Conservation (phyloP, 2,329 filamentous ascomycete species). For the Aschersonia sp. region DNA sequence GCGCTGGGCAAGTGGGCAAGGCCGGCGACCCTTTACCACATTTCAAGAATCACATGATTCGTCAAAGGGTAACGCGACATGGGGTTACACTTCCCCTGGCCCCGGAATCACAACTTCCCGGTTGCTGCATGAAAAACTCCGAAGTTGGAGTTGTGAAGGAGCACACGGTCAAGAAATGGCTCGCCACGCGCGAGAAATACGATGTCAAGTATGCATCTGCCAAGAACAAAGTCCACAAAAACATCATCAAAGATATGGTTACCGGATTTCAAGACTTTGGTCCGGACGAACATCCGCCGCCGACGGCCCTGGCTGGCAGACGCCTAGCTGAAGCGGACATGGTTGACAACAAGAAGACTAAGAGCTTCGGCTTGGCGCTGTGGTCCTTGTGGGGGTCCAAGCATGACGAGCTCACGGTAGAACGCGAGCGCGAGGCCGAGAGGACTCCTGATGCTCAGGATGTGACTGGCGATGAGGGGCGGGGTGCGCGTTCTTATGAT, state of each 20-base stretch:
- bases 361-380: slow-evolving; percentile 63
- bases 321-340: slow-evolving; percentile 32
- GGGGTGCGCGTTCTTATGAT: slow-evolving; percentile 25
- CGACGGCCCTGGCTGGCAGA: slow-evolving; percentile 67
- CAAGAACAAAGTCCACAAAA: slow-evolving; percentile 59
- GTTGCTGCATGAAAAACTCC: slow-evolving; percentile 43
- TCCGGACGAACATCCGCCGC: slow-evolving; percentile 63
- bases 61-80: slow-evolving; percentile 69
- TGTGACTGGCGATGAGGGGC: slow-evolving; percentile 24
- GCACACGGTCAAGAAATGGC: slow-evolving; percentile 70
- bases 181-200: slow-evolving; percentile 57
- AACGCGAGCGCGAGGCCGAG: slow-evolving; percentile 38
- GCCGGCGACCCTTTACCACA: slow-evolving; percentile 71
- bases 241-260: slow-evolving; percentile 57
- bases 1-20: slow-evolving; percentile 48
- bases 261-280: slow-evolving; percentile 58
- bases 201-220: slow-evolving; percentile 57
- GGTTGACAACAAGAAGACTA: slow-evolving; percentile 36
- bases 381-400: slow-evolving; percentile 85
- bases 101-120: slow-evolving; percentile 48
- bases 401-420: slow-evolving; percentile 66
- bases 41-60: slow-evolving; percentile 81
- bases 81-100: slow-evolving; percentile 59
- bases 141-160: slow-evolving; percentile 70
- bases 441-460: slow-evolving; percentile 15